Percentiles rank a stretch among this genome's conserved stretches.
phyloP scores from a whole-genome alignment of 192 early-diverging fungal species.

The Backusella tuberculispora region DNA sequence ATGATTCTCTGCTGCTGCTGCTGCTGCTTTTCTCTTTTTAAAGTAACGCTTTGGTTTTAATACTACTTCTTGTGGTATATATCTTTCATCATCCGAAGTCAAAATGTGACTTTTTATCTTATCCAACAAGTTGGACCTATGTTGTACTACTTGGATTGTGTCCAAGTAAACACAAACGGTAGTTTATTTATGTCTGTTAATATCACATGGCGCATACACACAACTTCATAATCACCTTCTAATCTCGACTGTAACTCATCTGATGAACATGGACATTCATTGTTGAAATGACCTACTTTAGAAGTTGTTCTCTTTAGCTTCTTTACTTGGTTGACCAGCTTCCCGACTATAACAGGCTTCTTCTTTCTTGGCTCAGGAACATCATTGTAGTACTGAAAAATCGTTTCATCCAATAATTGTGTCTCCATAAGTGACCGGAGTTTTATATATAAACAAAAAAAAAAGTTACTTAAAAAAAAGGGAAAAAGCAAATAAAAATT shows the following conservation, averaged over 20 bases:
- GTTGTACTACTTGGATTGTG: not conserved
- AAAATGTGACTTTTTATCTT: conserved; percentile 14
- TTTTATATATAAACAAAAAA: conserved; percentile 17
- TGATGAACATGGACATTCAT: not conserved
- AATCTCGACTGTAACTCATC: conserved; percentile 1
- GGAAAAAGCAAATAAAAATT: not conserved
- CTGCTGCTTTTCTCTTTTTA: conserved; percentile 4
- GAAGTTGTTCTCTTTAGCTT: not conserved
- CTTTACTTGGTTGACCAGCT: not conserved
- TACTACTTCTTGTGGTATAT: not conserved
- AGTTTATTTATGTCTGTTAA: not conserved
- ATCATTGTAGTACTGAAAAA: not conserved
- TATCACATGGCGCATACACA: not conserved
- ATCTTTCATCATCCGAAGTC: not conserved
- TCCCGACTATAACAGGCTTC: not conserved
- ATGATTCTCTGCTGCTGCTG: not conserved
- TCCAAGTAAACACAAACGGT: not conserved
- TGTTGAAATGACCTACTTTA: conserved; percentile 6
- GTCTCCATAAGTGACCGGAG: not conserved
- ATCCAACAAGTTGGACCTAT: not conserved
- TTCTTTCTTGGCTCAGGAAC: not conserved
- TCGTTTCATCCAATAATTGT: not conserved
- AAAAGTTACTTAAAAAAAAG: not conserved
- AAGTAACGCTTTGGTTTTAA: not conserved
- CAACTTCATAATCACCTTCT: not conserved